Conservation (phyloP, 208 protist genomes). For the Leishmania amazonensis region DNA sequence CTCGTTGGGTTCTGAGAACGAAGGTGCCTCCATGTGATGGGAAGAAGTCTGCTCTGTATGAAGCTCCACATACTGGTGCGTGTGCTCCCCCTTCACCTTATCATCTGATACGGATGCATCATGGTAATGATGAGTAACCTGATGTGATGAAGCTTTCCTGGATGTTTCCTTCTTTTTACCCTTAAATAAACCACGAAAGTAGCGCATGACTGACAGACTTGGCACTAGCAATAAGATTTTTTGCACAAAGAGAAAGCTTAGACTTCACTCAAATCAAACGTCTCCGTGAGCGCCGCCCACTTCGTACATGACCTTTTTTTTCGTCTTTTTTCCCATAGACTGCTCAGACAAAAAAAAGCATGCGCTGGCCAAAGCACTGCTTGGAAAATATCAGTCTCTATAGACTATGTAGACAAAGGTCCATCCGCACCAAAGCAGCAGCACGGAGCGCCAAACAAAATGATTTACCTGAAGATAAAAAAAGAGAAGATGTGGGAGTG, state of each 20-base stretch:
- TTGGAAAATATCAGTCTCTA: neutral
- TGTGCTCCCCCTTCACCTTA: neutral
- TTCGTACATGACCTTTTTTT: neutral
- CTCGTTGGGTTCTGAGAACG: slow-evolving; percentile 12
- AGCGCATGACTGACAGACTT: slow-evolving; percentile 16
- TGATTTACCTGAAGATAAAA: neutral
- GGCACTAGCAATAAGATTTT: neutral
- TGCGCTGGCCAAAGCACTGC: neutral
- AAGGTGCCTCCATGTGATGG: neutral
- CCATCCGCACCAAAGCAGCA: neutral
- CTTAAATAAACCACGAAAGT: slow-evolving; percentile 26
- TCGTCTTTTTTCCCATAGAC: slow-evolving; percentile 5
- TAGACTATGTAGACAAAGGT: neutral
- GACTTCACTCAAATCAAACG: neutral
- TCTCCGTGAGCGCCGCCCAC: neutral
- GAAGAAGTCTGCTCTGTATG: neutral
- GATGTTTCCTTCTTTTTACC: slow-evolving; percentile 20
- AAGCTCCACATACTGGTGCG: neutral
- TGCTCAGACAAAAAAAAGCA: neutral
- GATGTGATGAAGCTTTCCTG: slow-evolving; percentile 3
- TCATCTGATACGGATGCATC: neutral
- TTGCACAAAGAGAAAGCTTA: neutral
- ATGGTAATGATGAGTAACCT: slow-evolving; percentile 8
- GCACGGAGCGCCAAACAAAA: neutral
- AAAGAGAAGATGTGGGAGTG: neutral